phyloP scores from a whole-genome alignment of 768 basidiomycete genomes.

The Cystofilobasidium ferigula region DNA sequence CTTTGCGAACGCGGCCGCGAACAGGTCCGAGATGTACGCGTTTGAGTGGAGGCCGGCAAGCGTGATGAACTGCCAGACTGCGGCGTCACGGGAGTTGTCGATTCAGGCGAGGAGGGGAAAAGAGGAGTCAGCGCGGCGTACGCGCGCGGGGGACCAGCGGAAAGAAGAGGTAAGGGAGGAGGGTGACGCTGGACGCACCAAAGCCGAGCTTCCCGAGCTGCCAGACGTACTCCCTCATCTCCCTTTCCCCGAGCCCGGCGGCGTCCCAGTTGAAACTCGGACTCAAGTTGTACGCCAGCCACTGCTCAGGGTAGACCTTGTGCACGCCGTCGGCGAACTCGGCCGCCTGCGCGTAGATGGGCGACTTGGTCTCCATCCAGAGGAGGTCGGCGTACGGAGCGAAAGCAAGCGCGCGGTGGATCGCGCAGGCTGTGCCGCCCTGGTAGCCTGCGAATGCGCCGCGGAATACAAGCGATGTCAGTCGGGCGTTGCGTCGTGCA shows the following conservation, averaged over 20 bases:
- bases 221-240: conserved; percentile 67
- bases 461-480: background rate
- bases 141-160: background rate
- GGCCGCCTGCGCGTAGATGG: conserved; percentile 78
- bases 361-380: conserved; percentile 90
- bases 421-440: conserved; percentile 87
- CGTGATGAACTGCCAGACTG: conserved; percentile 98
- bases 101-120: conserved; percentile 61
- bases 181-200: background rate
- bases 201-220: conserved; percentile 58
- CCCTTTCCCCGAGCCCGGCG: conserved; percentile 70
- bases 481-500: no score
- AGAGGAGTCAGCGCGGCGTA: background rate
- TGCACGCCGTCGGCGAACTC: conserved; percentile 78
- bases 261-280: conserved; percentile 47
- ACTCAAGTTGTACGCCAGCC: conserved; percentile 52
- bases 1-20: conserved; percentile 74
- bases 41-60: conserved; percentile 95
- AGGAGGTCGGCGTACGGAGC: conserved; percentile 79
- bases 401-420: conserved; percentile 66
- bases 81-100: no score
- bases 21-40: conserved; percentile 87
- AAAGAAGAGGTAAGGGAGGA: background rate
- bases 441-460: conserved; percentile 53
- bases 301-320: conserved; percentile 57